phyloP scores from a whole-genome alignment of 2,329 filamentous ascomycete species.

The Chaetomium olivaceum region DNA sequence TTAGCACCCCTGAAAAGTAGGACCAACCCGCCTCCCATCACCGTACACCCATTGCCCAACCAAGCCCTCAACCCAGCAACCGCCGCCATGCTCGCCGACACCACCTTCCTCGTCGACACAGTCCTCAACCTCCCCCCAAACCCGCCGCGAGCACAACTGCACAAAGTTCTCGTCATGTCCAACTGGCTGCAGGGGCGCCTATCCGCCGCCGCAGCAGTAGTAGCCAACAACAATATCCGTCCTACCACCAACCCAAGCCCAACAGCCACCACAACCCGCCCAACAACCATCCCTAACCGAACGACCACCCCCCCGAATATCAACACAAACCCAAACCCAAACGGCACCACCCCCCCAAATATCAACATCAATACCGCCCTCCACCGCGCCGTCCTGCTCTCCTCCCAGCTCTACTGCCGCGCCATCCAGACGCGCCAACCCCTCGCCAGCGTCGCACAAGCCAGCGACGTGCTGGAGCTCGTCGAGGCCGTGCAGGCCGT shows the following conservation, averaged over 20 bases:
- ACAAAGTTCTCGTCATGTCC: slow-evolving; percentile 23
- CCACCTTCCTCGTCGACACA: slow-evolving; percentile 22
- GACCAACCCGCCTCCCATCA: not conserved
- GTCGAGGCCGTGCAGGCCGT: slow-evolving; percentile 13
- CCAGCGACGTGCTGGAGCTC: not conserved
- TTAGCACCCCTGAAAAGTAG: not conserved
- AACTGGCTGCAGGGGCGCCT: slow-evolving; percentile 23
- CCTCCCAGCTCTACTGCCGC: slow-evolving; percentile 21
- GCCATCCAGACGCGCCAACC: slow-evolving; percentile 15
- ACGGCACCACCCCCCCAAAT: not conserved
- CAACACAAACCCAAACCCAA: not conserved
- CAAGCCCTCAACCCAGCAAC: slow-evolving; percentile 7
- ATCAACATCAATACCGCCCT: not conserved
- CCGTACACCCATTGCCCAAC: not conserved
- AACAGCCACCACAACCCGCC: too few species aligned
- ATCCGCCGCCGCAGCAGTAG: not conserved
- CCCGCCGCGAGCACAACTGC: slow-evolving; percentile 16
- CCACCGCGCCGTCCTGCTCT: slow-evolving; percentile 13
- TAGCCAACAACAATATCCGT: not conserved
- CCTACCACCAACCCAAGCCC: not conserved
- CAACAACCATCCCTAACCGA: too few species aligned
- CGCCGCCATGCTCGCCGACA: slow-evolving; percentile 21
- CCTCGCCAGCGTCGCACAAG: not conserved
- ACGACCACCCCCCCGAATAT: too few species aligned
- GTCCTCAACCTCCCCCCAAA: slow-evolving; percentile 10